phyloP scores from a whole-genome alignment of 257 asterid species.

The Ajuga chamaepitys region DNA sequence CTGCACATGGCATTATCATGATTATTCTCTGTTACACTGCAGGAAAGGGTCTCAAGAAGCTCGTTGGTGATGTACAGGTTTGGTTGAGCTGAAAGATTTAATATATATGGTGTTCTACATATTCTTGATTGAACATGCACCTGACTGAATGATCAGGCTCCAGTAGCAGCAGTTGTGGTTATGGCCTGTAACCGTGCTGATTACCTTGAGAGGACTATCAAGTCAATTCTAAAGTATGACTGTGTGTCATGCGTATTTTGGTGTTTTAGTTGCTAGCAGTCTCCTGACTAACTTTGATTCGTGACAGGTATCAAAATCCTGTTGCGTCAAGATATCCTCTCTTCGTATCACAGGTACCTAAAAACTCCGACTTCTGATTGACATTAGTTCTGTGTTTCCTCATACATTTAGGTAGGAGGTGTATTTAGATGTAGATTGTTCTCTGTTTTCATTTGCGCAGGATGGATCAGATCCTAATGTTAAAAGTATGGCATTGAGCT shows the following conservation, averaged over 20 bases:
- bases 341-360: constrained; percentile 80
- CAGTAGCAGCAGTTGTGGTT: constrained; percentile 92
- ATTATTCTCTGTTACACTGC: constrained; percentile 31
- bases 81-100: constrained; percentile 18
- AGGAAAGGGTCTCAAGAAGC: constrained; percentile 74
- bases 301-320: constrained; percentile 61
- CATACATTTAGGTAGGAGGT: constrained; percentile 7
- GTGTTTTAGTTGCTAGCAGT: constrained; percentile 18
- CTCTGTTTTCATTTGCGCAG: constrained; percentile 34
- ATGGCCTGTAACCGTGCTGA: constrained; percentile 99
- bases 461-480: constrained; percentile 85
- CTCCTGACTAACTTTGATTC: constrained; percentile 18
- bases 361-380: constrained; percentile 2
- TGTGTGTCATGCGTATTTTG: constrained; percentile 10
- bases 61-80: constrained; percentile 73
- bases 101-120: constrained; percentile 6
- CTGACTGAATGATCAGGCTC: constrained; percentile 48
- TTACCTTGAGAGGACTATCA: constrained; percentile 84
- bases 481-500: constrained; percentile 71
- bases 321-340: constrained; percentile 91
- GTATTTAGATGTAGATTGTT: constrained; percentile 2
- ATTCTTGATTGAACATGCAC: constrained; percentile 18
- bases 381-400: constrained; percentile 10
- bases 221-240: constrained; percentile 79
- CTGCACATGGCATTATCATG: constrained; percentile 9